Conservation (phyloP, 2,329 filamentous ascomycete species). For the Exophiala spinifera region DNA sequence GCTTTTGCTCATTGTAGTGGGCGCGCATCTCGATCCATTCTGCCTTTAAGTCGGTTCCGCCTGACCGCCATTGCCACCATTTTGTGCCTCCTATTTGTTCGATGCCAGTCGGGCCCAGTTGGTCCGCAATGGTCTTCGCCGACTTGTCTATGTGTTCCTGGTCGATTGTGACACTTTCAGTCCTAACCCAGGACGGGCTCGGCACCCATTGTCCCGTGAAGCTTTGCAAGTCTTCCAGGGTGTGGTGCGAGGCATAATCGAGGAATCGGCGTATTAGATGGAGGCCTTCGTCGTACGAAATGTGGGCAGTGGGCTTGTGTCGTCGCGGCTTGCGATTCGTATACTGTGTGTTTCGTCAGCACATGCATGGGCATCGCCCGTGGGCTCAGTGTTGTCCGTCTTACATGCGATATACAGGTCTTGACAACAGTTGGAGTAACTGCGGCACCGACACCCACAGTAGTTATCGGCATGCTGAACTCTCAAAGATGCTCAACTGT, state of each 20-base stretch:
- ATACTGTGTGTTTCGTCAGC: conserved; percentile 55
- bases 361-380: background rate
- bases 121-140: conserved; percentile 63
- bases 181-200: conserved; percentile 80
- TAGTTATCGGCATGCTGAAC: conserved; percentile 65
- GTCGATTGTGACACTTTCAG: conserved; percentile 66
- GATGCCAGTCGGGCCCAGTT: conserved; percentile 76
- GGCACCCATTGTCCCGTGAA: conserved; percentile 94
- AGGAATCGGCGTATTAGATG: conserved; percentile 85
- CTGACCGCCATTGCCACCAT: conserved; percentile 87
- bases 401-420: conserved; percentile 81
- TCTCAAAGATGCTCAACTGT: background rate
- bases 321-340: conserved; percentile 71
- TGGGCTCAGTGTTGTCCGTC: conserved; percentile 33
- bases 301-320: conserved; percentile 80
- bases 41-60: conserved; percentile 64
- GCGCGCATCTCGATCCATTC: conserved; percentile 97
- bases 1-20: conserved; percentile 71
- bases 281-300: conserved; percentile 92
- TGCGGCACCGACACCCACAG: conserved; percentile 74
- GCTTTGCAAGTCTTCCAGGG: conserved; percentile 86
- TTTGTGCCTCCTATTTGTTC: conserved; percentile 72
- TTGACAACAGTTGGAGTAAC: conserved; percentile 84
- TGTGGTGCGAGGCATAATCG: conserved; percentile 78
- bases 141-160: conserved; percentile 62